phyloP scores from a whole-genome alignment of 2,329 filamentous ascomycete species.

The Trichoderma sp. region DNA sequence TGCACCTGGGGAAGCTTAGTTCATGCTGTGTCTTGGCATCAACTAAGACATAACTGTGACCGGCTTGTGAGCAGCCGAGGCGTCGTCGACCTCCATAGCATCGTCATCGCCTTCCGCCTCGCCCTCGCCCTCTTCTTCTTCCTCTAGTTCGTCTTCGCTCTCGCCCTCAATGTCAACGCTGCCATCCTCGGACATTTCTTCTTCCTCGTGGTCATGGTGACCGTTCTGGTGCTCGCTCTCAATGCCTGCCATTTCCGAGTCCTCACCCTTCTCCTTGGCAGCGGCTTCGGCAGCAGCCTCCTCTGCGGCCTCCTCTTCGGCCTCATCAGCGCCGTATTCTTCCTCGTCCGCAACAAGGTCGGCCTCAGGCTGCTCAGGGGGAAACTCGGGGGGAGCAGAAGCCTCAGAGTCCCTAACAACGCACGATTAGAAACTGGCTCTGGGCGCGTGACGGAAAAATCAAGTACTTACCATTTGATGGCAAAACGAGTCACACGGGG shows the following conservation, averaged over 20 bases:
- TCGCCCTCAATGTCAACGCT: constrained; percentile 79
- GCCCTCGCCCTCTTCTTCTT: constrained; percentile 53
- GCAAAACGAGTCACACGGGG: constrained; percentile 95
- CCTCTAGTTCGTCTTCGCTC: constrained; percentile 69
- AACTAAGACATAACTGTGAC: constrained; percentile 37
- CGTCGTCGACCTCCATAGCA: constrained; percentile 51
- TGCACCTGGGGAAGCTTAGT: neutral
- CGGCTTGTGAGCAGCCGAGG: constrained; percentile 35
- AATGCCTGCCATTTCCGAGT: constrained; percentile 72
- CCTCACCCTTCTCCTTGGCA: constrained; percentile 56
- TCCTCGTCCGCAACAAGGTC: constrained; percentile 83
- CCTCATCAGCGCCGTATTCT: constrained; percentile 88
- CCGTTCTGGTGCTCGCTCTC: constrained; percentile 47
- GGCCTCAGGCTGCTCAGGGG: constrained; percentile 95
- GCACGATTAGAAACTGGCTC: constrained; percentile 11
- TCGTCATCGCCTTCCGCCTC: constrained; percentile 41
- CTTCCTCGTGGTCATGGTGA: constrained; percentile 55
- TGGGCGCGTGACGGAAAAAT: neutral
- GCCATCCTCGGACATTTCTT: constrained; percentile 68
- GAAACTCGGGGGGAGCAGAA: constrained; percentile 91
- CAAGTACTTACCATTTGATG: constrained; percentile 78
- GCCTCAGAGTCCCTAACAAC: constrained; percentile 89
- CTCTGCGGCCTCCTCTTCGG: constrained; percentile 66
- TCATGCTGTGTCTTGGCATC: neutral
- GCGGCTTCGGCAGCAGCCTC: constrained; percentile 55